Base-by-base conservation (phyloP, 2,329 filamentous ascomycete genomes). In the Colletotrichum tofieldiae region DNA sequence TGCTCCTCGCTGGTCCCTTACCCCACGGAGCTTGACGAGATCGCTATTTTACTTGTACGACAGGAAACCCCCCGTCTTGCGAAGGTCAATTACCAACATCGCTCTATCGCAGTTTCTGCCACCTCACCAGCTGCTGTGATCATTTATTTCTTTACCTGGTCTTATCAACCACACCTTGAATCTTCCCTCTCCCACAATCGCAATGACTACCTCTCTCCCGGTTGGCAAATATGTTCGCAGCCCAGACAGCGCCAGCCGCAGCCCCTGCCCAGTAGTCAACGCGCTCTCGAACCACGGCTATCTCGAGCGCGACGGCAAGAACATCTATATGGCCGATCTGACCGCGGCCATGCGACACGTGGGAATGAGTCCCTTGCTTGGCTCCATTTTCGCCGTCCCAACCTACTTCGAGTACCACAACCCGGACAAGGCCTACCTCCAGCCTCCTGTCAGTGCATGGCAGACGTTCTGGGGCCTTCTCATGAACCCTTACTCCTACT, bases 211-310 rank as follows among this genome's bases (percentile, higher is more conserved):
- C 14, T 29, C 26, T 29, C 26, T 29, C 14, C 49, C 14, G 5
- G 49, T 52, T 29, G 49, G 49, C 49, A 29, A 29, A 52, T 52
- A 52, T 52, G 49, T 52, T 29, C 49, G 59, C 61, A 14, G 39
- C 37, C 20, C 7, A 35, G 35, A 47, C 12, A 59, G 18, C 9
- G 64, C 64, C 23, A 72, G 72, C 54, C 60, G 71, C 35, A 71
- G 61, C 2, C 79, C 84, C 51, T 86, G 84, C 52, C 84, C 83
- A 3, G 83, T 83, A 77, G 76, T 86, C 67, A 86, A 86, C 67
- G 81, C 83, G 0, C 77, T 86, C 29, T 82, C 83, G 6, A 86
- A 86, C 73, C 81, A 86, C 64, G 82, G 81, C 0, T 84, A 82
- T 70, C 79, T 86, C 14, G 81, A 82, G 0, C 84, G 80, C 49